phyloP scores from a whole-genome alignment of 805 yeast species.

The Blastobotrys mokoenaii region DNA sequence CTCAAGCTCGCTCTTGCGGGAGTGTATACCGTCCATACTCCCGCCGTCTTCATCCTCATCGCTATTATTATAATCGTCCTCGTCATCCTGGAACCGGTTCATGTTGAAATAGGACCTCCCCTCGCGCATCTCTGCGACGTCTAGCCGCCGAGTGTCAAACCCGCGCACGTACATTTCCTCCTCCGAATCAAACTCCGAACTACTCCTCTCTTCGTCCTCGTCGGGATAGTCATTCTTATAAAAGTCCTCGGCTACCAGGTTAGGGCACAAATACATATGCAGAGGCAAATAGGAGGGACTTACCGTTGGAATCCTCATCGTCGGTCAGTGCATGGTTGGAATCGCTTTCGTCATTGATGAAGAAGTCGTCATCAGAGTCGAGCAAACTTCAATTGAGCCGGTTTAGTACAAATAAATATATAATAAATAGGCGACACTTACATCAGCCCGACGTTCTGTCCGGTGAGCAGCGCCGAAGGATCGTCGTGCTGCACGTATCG shows the following conservation, averaged over 20 bases:
- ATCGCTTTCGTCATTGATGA: constrained; percentile 34
- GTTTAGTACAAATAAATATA: constrained; percentile 8
- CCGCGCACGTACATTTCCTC: constrained; percentile 17
- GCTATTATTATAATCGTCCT: constrained; percentile 13
- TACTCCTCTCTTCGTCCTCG: constrained; percentile 54
- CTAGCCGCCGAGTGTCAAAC: no score
- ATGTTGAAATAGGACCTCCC: constrained; percentile 15
- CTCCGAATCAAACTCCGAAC: constrained; percentile 31
- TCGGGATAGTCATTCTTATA: constrained; percentile 93
- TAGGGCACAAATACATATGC: no score
- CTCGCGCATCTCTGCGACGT: background rate
- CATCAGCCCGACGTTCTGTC: constrained; percentile 32
- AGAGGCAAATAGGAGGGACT: no score
- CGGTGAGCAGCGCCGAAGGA: constrained; percentile 16
- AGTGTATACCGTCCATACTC: constrained; percentile 3
- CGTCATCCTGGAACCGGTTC: constrained; percentile 16
- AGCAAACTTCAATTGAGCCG: constrained; percentile 10
- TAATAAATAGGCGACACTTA: constrained; percentile 4
- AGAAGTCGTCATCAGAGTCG: constrained; percentile 22
- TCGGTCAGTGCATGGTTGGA: constrained; percentile 24
- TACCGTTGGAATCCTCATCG: constrained; percentile 35
- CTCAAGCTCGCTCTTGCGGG: constrained; percentile 7
- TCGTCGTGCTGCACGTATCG: constrained; percentile 26
- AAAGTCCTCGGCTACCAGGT: constrained; percentile 82
- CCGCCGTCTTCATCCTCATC: constrained; percentile 12